Evolutionary conservation across 2,329 filamentous ascomycete genomes (phyloP), one percentile per base, ranked within the genome.

Genomic region (Curvularia lunata): DNA sequence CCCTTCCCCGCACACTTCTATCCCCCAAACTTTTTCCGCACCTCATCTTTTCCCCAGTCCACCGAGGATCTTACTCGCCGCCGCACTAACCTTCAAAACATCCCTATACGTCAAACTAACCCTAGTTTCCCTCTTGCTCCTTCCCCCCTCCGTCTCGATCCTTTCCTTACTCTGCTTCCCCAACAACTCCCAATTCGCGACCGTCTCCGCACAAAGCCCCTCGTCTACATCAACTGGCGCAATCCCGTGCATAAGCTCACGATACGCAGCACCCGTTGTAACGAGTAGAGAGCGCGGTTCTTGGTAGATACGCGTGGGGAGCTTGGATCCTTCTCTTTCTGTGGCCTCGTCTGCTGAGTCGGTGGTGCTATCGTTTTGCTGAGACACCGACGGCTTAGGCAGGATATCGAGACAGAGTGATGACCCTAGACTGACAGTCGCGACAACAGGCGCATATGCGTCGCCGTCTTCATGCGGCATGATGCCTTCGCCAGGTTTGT

Each of bases 401-500:
- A 90, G 87, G 13, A 98, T 80, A 66, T 96, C 88, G 50, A 98
- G 81, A 56, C 94, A 91, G 8, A 96, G 81, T 47, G 86, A 86
- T 9, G 86, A 86, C 0, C 91, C 91, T 7, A 99, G 80, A 78
- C 91, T 96, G 62, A 98, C 88, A 1, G 95, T 98, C 63, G 92
- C 95, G 12, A 97, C 94, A 13, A 96, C 87, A 1, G 90, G 90
- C 72, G 90, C 85, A 74, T 99, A 99, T 9, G 94, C 91, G 8
- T 85, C 80, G 1, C 94, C 95, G 75, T 99, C 94, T 82, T 97
- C 95, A 75, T 98, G 94, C 46, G 93, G 88, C 91, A 97, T 96
- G 65, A 98, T 98, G n/a, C 94, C 94, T 62, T 97, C 86, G 1
- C 91, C 91, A 0, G 91, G 87, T 1, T 84, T 83, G 75, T 98